Evolutionary conservation across 2,329 filamentous ascomycete genomes (phyloP), one percentile per base, ranked within the genome.

Genomic region (Aureobasidium uvarum): DNA sequence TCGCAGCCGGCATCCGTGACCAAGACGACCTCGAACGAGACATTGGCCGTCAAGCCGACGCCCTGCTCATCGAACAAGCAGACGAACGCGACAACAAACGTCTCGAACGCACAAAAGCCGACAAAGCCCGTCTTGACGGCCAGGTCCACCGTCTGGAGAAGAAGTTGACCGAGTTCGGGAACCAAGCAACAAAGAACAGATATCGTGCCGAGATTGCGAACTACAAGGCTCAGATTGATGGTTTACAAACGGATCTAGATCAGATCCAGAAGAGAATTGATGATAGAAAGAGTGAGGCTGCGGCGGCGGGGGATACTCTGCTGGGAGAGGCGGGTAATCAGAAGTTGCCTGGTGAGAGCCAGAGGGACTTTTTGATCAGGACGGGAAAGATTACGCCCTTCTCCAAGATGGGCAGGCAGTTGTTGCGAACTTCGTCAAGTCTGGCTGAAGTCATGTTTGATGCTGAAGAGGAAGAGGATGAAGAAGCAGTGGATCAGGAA

Each of bases 301-400:
- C 79, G 13, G 76, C 77, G 3, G 77, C 79, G 1, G 79, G 81
- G 11, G 71, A 77, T 8, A 69, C 68, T 0, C 77, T 76, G 36
- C 77, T 80, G 38, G 72, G 74, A 16, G 77, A 80, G 62, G 78
- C 81, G 31, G 80, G 78, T 54, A 84, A 83, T 33, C 86, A 84
- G 62, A 86, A 85, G 63, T 78, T 94, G 65, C 87, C 90, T 1
- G 90, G 90, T 67, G 95, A 98, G 79, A 92, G 85, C 28, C 87
- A 91, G 67, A 86, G 93, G 59, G 93, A 96, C 54, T 99, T 90
- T 74, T 84, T 99, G 54, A 95, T 99, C 56, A 87, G 95, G 33
- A 99, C 94, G 0, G 95, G 95, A 67, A 98, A 98, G 78, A 98
- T 99, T 70, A 99, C 95, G 0, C 95, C 95, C 0, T 99, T 99